Conservation (phyloP, 202 grass and related monocot species). For the Musa balbisiana region DNA sequence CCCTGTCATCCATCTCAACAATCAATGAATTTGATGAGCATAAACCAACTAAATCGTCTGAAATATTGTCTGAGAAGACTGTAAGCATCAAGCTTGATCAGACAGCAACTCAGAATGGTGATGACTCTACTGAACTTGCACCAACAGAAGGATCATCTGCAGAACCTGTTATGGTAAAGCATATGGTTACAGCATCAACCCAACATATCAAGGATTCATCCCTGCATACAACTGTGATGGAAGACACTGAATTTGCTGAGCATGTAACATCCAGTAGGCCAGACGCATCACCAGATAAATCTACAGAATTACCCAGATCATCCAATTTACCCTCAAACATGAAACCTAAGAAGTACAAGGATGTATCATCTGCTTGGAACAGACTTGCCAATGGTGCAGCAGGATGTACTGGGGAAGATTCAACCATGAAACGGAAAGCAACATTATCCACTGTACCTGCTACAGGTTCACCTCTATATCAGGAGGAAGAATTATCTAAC, state of each 20-base stretch:
- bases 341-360: slow-evolving; percentile 25
- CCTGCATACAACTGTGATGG: background rate
- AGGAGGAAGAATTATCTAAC: background rate
- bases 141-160: background rate
- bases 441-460: background rate
- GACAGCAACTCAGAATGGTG: background rate
- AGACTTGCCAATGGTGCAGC: slow-evolving; percentile 23
- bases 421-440: slow-evolving; percentile 1
- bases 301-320: too few relatives aligned
- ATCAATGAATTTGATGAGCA: slow-evolving; percentile 21
- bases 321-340: slow-evolving; percentile 11
- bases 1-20: slow-evolving; percentile 38
- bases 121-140: background rate
- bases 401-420: slow-evolving; percentile 24
- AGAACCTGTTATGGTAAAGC: slow-evolving; percentile 2
- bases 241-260: slow-evolving; percentile 28
- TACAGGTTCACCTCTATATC: background rate
- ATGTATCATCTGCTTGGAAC: slow-evolving; percentile 19
- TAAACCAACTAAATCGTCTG: slow-evolving; percentile 3
- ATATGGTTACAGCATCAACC: background rate
- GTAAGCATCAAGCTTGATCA: background rate
- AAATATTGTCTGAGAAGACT: background rate
- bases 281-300: background rate
- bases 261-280: background rate
- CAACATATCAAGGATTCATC: background rate